These are phyloP conservation scores for Diaporthe velutina DNA, from an alignment of 2,329 filamentous ascomycete genomes.

Conservation along the genomic window DNA sequence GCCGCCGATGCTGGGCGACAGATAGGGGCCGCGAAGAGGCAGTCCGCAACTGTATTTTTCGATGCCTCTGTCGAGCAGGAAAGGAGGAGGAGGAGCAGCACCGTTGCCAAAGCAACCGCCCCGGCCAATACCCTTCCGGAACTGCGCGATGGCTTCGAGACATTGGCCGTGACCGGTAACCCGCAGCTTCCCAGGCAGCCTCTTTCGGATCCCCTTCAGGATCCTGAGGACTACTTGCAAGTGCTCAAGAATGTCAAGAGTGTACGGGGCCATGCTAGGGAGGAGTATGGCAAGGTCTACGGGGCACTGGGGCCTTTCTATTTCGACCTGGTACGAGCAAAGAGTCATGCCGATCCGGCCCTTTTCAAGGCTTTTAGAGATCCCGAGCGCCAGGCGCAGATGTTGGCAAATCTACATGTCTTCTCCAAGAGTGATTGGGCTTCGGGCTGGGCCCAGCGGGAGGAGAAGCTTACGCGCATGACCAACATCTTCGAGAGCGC, in stretches of 20 bases:
- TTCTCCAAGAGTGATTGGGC: slow-evolving; percentile 88
- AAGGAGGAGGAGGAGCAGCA: slow-evolving; percentile 56
- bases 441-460: slow-evolving; percentile 77
- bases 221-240: slow-evolving; percentile 75
- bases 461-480: slow-evolving; percentile 80
- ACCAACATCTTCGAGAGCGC: slow-evolving; percentile 89
- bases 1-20: slow-evolving; percentile 35
- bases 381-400: slow-evolving; percentile 90
- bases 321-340: slow-evolving; percentile 79
- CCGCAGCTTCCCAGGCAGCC: slow-evolving; percentile 41
- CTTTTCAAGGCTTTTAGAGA: slow-evolving; percentile 90
- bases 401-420: slow-evolving; percentile 82
- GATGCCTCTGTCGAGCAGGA: slow-evolving; percentile 79
- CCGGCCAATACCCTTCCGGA: slow-evolving; percentile 45
- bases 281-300: slow-evolving; percentile 93
- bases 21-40: slow-evolving; percentile 25
- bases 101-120: slow-evolving; percentile 44
- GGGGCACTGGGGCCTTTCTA: slow-evolving; percentile 92
- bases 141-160: slow-evolving; percentile 81
- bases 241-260: slow-evolving; percentile 81
- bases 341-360: slow-evolving; percentile 82
- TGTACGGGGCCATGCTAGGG: slow-evolving; percentile 84
- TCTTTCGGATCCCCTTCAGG: slow-evolving; percentile 61
- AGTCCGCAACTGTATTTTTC: slow-evolving; percentile 73
- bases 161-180: slow-evolving; percentile 68